Conservation (phyloP, 2,329 filamentous ascomycete species). For the Microdochium paspali region DNA sequence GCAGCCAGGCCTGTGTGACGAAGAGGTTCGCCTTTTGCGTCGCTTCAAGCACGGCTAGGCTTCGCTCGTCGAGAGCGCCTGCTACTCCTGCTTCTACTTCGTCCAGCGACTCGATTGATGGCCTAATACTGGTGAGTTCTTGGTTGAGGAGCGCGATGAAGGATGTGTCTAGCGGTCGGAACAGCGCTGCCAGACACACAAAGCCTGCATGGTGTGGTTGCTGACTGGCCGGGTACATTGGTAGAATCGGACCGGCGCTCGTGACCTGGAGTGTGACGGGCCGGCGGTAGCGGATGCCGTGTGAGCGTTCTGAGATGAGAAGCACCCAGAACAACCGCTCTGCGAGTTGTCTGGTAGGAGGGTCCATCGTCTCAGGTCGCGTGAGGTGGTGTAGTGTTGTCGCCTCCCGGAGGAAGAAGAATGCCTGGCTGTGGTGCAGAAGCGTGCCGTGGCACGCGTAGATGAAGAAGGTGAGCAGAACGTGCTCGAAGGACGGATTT, state of each 20-base stretch:
- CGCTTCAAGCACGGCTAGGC: conserved; percentile 22
- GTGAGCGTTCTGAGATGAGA: conserved; percentile 31
- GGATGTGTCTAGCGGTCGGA: conserved; percentile 29
- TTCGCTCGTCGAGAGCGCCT: conserved; percentile 21
- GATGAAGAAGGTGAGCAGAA: conserved; percentile 31
- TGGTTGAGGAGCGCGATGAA: conserved; percentile 31
- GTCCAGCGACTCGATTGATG: conserved; percentile 21
- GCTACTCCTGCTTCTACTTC: conserved; percentile 26
- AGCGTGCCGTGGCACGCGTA: conserved; percentile 32
- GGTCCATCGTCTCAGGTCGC: conserved; percentile 16
- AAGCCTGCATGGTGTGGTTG: conserved; percentile 25
- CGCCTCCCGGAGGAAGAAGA: conserved; percentile 32
- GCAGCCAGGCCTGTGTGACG: conserved; percentile 34
- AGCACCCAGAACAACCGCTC: conserved; percentile 33
- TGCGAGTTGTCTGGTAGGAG: conserved; percentile 13
- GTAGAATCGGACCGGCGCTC: conserved; percentile 19
- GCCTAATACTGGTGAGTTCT: conserved; percentile 20
- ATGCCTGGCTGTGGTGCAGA: conserved; percentile 32
- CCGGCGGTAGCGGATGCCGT: conserved; percentile 32
- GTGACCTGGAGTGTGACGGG: conserved; percentile 33
- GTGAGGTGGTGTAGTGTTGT: conserved; percentile 28
- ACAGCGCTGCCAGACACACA: conserved; percentile 28
- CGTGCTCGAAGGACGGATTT: conserved; percentile 26
- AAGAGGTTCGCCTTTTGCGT: conserved; percentile 34
- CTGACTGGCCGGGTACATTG: conserved; percentile 9